Percentiles rank a stretch among this genome's conserved stretches.
These are phyloP conservation scores for Boletellus dicymbophilus DNA, from an alignment of 1,284 basidiomycete genomes.

Conservation along the genomic window DNA sequence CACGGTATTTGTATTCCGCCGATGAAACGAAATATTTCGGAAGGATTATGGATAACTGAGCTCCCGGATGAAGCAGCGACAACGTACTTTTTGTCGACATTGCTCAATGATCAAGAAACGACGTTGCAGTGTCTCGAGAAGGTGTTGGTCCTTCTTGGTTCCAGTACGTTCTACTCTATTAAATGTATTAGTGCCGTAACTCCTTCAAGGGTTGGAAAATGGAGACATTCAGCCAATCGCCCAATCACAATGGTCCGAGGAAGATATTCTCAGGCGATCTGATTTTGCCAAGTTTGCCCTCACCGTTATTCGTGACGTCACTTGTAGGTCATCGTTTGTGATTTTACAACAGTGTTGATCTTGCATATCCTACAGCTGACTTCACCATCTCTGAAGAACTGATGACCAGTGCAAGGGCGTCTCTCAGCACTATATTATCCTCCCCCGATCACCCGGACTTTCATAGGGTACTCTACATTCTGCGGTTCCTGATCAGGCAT, in stretches of 20 bases:
- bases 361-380: not conserved
- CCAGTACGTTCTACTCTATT: conserved; percentile 1
- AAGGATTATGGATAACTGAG: not conserved
- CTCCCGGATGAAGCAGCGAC: not conserved
- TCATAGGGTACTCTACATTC: not conserved
- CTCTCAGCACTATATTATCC: not conserved
- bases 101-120: not conserved
- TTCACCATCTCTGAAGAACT: not conserved
- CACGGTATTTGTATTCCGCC: conserved; percentile 1
- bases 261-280: not conserved
- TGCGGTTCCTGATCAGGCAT: conserved; percentile 4
- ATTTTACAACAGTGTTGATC: not conserved
- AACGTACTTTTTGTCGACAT: not conserved
- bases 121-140: not conserved
- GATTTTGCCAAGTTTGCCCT: conserved; percentile 2
- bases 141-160: conserved; percentile 7
- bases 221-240: not conserved
- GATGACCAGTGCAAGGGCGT: not conserved
- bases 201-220: not conserved
- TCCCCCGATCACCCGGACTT: not conserved
- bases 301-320: not conserved
- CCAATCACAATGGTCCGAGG: not conserved
- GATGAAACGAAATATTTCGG: not conserved
- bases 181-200: not conserved
- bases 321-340: not conserved